These are phyloP conservation scores for Liquidambar formosana DNA, from an alignment of 164 flowering plant genomes.

Conservation along the genomic window DNA sequence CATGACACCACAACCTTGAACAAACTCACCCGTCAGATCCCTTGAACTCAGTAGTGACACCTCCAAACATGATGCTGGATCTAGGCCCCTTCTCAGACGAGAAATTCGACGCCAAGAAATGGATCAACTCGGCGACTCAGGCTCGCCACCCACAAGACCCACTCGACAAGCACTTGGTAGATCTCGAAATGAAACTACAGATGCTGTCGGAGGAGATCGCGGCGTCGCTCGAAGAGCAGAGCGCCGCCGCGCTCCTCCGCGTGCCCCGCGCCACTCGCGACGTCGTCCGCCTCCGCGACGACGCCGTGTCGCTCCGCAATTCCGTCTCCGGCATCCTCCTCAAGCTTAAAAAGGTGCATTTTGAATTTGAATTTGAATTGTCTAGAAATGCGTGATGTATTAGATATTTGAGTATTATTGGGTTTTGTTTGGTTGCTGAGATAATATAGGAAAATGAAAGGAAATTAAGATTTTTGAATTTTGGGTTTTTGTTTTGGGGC, in stretches of 20 bases:
- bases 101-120: conserved; percentile 91
- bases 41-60: not conserved
- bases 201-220: conserved; percentile 95
- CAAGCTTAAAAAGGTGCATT: conserved; percentile 75
- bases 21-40: not conserved
- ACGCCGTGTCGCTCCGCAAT: conserved; percentile 78
- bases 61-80: conserved; percentile 72
- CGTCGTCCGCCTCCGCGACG: conserved; percentile 89
- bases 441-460: not conserved
- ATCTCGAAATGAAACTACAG: conserved; percentile 97
- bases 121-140: conserved; percentile 79
- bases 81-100: conserved; percentile 82
- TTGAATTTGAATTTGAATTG: not conserved
- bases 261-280: conserved; percentile 98
- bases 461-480: too few relatives aligned
- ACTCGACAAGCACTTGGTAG: conserved; percentile 81
- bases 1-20: too few relatives aligned
- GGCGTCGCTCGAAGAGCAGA: conserved; percentile 93
- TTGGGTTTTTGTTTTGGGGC: too few relatives aligned
- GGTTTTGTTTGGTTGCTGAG: conserved; percentile 5
- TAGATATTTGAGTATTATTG: not conserved
- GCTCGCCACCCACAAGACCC: conserved; percentile 74
- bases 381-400: too few relatives aligned
- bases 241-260: conserved; percentile 81
- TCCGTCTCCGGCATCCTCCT: conserved; percentile 75